Evolutionary conservation across 768 basidiomycete species (phyloP).

Genomic region (Leucogyrophana mollusca): DNA sequence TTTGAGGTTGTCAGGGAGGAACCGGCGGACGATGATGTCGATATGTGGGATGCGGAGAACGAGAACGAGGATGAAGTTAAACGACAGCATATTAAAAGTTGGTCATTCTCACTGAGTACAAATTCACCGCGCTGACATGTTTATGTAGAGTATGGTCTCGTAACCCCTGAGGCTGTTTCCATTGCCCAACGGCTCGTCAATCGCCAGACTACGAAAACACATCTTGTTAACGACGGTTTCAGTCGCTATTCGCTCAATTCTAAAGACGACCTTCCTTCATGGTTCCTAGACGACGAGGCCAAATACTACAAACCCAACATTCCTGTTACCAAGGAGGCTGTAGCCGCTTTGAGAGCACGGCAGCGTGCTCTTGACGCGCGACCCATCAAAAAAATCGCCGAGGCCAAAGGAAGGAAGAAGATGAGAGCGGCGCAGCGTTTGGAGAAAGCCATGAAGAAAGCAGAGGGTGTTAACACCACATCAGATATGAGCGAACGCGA

Average conservation of each 20-base stretch:
- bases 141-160: conserved; percentile 69
- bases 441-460: conserved; percentile 94
- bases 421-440: conserved; percentile 79
- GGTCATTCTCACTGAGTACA: conserved; percentile 18
- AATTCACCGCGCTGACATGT: background rate
- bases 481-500: conserved; percentile 92
- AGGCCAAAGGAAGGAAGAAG: conserved; percentile 98
- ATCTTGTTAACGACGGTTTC: conserved; percentile 94
- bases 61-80: conserved; percentile 74
- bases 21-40: conserved; percentile 50
- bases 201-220: conserved; percentile 82
- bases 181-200: conserved; percentile 92
- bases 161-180: conserved; percentile 87
- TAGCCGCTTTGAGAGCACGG: conserved; percentile 79
- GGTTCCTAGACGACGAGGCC: conserved; percentile 97
- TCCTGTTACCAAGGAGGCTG: conserved; percentile 96
- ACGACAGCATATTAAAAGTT: conserved; percentile 66
- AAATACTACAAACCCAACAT: conserved; percentile 93
- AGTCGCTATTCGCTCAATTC: conserved; percentile 89
- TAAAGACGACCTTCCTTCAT: conserved; percentile 88
- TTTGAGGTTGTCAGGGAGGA: conserved; percentile 77
- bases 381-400: conserved; percentile 98
- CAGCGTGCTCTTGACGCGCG: conserved; percentile 93
- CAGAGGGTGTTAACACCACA: conserved; percentile 87
- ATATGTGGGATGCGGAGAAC: conserved; percentile 80